Evolutionary conservation across 495 filamentous ascomycete species (phyloP), one percentile per base, ranked within the genome.

Genomic region (Trichoderma orchidacearum): DNA sequence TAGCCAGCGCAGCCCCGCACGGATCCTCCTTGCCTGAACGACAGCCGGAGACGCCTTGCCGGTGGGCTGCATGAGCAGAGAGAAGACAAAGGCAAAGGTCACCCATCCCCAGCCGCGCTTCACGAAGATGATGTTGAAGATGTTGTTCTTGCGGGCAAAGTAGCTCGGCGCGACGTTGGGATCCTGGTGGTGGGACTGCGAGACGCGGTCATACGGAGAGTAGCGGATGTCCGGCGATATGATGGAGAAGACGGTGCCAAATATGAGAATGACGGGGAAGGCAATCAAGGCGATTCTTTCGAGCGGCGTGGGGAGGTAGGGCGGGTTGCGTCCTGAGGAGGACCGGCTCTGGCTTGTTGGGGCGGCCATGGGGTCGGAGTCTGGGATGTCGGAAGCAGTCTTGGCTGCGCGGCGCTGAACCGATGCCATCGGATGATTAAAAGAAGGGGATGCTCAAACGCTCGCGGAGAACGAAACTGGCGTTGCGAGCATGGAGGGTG

Each of bases 91-190:
- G 7, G 85, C 81, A 23, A 77, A 58, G 0, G 87, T 89, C 21
- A 86, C 81, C 93, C 93, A 98, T 30, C 85, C 75, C 93, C 93
- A 98, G 51, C 90, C 93, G 51, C 86, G 77, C 74, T 98, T 98
- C 60, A 98, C 93, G 60, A 98, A 97, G 59, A 87, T 76, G 48
- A 83, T 58, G 68, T 98, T 98, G 77, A 95, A 84, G 58, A 96
- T 56, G 72, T 98, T 98, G 62, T 81, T 73, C 65, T 97, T 98
- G 36, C 84, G 82, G 34, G 90, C 91, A 69, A 96, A 98, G 77
- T 96, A 96, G 63, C 84, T 86, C 41, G 89, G 85, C 58, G 86
- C 81, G 35, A 76, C 67, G 17, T 67, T 67, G 21, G 77, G 70
- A 29, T 74, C 72, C 25, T 69, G 66, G 1, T 58, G 53, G 68